phyloP scores from a whole-genome alignment of 23 red algal species.

The Pyropia yezoensis region DNA sequence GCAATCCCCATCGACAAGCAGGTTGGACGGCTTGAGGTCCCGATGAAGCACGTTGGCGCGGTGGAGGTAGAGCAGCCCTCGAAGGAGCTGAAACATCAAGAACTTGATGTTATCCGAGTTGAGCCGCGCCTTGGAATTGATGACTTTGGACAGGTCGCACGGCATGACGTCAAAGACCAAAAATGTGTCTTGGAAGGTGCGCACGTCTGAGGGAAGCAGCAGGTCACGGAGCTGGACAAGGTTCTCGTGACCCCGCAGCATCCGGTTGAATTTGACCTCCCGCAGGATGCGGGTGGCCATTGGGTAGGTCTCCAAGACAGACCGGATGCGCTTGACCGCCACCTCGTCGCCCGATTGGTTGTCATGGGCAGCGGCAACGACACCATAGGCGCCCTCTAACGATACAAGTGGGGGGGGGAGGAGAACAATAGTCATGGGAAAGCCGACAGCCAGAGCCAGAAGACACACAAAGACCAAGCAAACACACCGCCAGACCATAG shows the following conservation, averaged over 20 bases:
- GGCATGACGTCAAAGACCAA: slow-evolving; percentile 99
- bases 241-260: slow-evolving; percentile 82
- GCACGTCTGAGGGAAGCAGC: slow-evolving; percentile 64
- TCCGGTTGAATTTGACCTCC: slow-evolving; percentile 74
- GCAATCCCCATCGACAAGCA: slow-evolving; percentile 75
- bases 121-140: slow-evolving; percentile 57
- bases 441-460: too few species aligned
- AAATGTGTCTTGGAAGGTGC: slow-evolving; percentile 93
- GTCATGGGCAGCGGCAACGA: slow-evolving; percentile 84
- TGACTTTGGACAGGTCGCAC: slow-evolving; percentile 76
- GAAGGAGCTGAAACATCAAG: slow-evolving; percentile 89
- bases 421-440: too few species aligned
- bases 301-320: slow-evolving; percentile 69
- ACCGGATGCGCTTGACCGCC: slow-evolving; percentile 86
- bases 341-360: slow-evolving; percentile 62
- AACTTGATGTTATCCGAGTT: slow-evolving; percentile 82
- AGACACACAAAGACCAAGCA: too few species aligned
- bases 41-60: slow-evolving; percentile 71
- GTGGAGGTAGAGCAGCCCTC: slow-evolving; percentile 87
- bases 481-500: too few species aligned
- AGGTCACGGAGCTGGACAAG: slow-evolving; percentile 87
- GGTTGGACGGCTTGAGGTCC: slow-evolving; percentile 90
- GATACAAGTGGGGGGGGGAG: too few species aligned
- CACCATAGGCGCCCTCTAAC: slow-evolving; percentile 83
- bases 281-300: slow-evolving; percentile 88